Evolutionary conservation across 192 early-diverging fungal species (phyloP).

Genomic region (Podila horticola): DNA sequence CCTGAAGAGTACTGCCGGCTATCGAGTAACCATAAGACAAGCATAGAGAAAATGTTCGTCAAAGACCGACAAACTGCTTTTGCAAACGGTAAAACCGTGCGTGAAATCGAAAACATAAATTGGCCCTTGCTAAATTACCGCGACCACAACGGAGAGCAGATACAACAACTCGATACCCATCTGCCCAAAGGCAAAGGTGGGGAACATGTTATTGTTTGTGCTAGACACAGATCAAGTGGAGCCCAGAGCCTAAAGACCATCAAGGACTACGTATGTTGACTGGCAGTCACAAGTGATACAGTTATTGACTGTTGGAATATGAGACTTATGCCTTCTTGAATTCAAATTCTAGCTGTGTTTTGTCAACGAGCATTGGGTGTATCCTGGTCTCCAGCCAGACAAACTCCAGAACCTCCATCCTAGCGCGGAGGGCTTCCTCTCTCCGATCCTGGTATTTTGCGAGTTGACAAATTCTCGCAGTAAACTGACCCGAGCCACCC

Average conservation of each 20-base stretch:
- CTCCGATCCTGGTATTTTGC: constrained; percentile 15
- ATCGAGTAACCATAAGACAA: neutral
- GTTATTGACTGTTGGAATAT: constrained; percentile 5
- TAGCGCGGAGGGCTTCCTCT: constrained; percentile 2
- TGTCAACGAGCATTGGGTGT: constrained; percentile 19
- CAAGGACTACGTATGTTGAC: constrained; percentile 6
- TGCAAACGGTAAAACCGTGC: neutral
- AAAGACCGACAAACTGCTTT: neutral
- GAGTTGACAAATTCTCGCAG: constrained; percentile 22
- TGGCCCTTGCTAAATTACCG: constrained; percentile 21
- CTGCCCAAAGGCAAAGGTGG: constrained; percentile 1
- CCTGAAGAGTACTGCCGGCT: constrained; percentile 8
- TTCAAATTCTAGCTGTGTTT: constrained; percentile 13
- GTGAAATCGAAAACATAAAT: neutral
- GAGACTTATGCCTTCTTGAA: constrained; percentile 9
- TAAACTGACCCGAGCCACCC: constrained; percentile 9
- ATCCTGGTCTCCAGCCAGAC: constrained; percentile 10
- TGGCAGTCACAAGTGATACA: neutral
- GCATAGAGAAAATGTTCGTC: constrained; percentile 4
- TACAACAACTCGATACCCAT: constrained; percentile 3
- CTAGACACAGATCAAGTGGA: constrained; percentile 16
- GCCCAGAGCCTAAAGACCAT: constrained; percentile 6
- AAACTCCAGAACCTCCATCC: constrained; percentile 14
- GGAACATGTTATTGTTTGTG: constrained; percentile 18
- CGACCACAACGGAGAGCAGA: constrained; percentile 9